These are phyloP conservation scores for Neodidymelliopsis sp. DNA, from an alignment of 2,329 filamentous ascomycete genomes.

Conservation along the genomic window DNA sequence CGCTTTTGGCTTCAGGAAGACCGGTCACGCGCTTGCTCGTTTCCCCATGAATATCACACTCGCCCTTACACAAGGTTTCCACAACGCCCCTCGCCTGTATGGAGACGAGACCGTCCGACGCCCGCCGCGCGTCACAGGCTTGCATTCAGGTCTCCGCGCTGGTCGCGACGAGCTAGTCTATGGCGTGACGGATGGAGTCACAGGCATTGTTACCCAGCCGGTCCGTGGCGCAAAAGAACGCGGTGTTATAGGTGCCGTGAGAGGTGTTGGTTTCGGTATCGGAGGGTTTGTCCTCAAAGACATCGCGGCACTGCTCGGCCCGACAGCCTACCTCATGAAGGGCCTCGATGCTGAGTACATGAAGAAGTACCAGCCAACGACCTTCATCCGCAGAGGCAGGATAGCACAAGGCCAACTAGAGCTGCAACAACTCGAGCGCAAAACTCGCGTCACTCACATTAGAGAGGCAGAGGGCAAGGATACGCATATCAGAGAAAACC, in stretches of 20 bases:
- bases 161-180: conserved; percentile 68
- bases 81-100: conserved; percentile 74
- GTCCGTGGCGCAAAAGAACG: conserved; percentile 63
- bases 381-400: conserved; percentile 63
- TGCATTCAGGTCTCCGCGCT: conserved; percentile 67
- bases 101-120: conserved; percentile 73
- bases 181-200: conserved; percentile 71
- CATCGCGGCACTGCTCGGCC: conserved; percentile 67
- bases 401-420: conserved; percentile 63
- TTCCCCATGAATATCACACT: conserved; percentile 69
- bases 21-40: conserved; percentile 60
- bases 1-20: conserved; percentile 60
- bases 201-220: conserved; percentile 68
- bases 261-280: conserved; percentile 67
- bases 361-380: conserved; percentile 61
- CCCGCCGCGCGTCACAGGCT: conserved; percentile 69
- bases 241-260: conserved; percentile 62
- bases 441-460: conserved; percentile 12
- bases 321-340: conserved; percentile 69
- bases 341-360: conserved; percentile 68
- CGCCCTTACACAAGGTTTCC: conserved; percentile 72
- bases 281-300: conserved; percentile 71
- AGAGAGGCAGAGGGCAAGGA: conserved; percentile 16
- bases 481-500: conserved; percentile 22
- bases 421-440: conserved; percentile 27